Base-by-base conservation (phyloP, 352 stramenopile species). In the Phytophthora sansomeana region DNA sequence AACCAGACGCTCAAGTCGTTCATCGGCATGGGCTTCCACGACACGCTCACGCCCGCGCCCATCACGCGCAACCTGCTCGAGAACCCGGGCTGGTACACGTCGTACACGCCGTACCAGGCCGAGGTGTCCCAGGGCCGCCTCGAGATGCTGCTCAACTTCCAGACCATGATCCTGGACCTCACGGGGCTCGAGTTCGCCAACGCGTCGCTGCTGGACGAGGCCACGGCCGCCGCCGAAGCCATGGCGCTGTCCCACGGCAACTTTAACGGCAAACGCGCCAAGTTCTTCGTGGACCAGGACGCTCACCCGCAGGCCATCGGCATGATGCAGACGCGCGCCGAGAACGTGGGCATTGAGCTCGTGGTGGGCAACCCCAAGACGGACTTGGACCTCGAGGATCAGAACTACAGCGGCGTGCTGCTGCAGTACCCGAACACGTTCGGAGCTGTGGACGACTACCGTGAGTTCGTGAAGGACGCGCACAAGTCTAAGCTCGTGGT, bases 381-480 rank as follows among this genome's bases (percentile, higher is more conserved):
- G 30, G 82, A 98, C 59, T 75, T 98, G 43, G 84, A 87, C 13
- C 70, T 92, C 7, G 80, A 74, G 17, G 88, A 98, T 43, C 89
- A 98, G 53, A 77, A 93, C 44, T 99, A 91, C 74, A 99, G 95
- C 74, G 98, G 98, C 56, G 94, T 98, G 38, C 81, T 99, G 35
- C 78, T 99, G 24, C 98, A 99, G 81, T 99, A 99, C 82, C 98
- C 98, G 29, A 99, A 98, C 77, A 99, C 97, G 10, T 99, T 99
- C 61, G 98, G 98, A 17, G 81, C 87, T 1, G 78, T 99, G 6
- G 77, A 81, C 58, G 94, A 97, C 61, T 99, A 98, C 74, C 80
- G 88, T 28, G 72, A 79, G n/a, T 98, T 99, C 54, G 91, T 97
- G 9, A 68, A 83, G 13, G 69, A 77, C 21, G 96, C 93, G 5